Evolutionary conservation across 139 green algal species (phyloP).

Genomic region (Mychonastes homosphaera): DNA sequence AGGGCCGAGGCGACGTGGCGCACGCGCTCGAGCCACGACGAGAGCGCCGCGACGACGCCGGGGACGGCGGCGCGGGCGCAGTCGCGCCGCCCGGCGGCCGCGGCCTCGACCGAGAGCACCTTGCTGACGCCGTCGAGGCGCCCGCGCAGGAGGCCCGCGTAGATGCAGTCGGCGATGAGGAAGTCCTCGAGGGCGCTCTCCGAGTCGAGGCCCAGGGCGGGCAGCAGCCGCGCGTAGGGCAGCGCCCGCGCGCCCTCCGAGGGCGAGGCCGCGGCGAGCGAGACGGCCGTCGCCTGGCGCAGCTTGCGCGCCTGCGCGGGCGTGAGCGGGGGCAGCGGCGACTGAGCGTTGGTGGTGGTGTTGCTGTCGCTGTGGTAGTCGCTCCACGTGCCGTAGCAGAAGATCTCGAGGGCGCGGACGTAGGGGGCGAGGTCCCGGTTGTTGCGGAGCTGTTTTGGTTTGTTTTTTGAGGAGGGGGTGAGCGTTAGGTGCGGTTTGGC

Average conservation of each 20-base stretch:
- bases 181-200: slow-evolving; percentile 83
- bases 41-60: no score
- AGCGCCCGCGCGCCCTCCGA: slow-evolving; percentile 34
- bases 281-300: slow-evolving; percentile 70
- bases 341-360: no score
- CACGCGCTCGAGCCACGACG: no score
- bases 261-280: slow-evolving; percentile 28
- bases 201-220: slow-evolving; percentile 47
- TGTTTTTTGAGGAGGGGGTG: no score
- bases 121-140: no score
- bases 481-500: no score
- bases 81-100: no score
- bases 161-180: slow-evolving; percentile 88
- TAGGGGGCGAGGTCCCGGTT: slow-evolving; percentile 21
- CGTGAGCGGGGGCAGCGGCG: slow-evolving; percentile 24
- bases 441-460: slow-evolving; percentile 11
- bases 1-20: no score
- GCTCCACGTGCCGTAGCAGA: slow-evolving; percentile 69
- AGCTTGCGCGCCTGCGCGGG: slow-evolving; percentile 64
- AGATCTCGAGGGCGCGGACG: slow-evolving; percentile 56
- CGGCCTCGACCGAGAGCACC: no score
- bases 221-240: slow-evolving; percentile 53
- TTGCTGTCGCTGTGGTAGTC: slow-evolving; percentile 63
- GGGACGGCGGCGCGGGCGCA: no score
- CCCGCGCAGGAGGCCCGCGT: slow-evolving; percentile 41